These are phyloP conservation scores for Picochlorum sp. DNA, from an alignment of 139 green algal genomes.

Conservation along the genomic window DNA sequence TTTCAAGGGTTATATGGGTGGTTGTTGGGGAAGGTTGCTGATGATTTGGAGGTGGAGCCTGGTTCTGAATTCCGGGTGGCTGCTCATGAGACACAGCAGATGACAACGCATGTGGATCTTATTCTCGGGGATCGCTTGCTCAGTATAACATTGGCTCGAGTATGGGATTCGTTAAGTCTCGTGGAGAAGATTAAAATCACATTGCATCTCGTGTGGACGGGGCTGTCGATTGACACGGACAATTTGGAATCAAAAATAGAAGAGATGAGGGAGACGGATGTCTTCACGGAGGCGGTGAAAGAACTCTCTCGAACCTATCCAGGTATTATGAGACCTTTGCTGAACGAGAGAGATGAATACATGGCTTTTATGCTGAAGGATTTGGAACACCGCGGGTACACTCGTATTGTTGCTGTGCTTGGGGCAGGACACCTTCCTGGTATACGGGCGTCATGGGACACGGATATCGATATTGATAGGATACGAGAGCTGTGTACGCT, in stretches of 20 bases:
- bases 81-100: slow-evolving; percentile 30
- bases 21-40: slow-evolving; percentile 34
- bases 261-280: slow-evolving; percentile 34
- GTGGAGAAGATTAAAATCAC: slow-evolving; percentile 39
- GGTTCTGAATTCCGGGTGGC: slow-evolving; percentile 58
- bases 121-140: slow-evolving; percentile 45
- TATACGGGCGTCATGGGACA: slow-evolving; percentile 29
- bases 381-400: slow-evolving; percentile 4
- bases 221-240: slow-evolving; percentile 26
- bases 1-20: slow-evolving; percentile 49
- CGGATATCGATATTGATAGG: slow-evolving; percentile 30
- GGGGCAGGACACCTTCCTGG: slow-evolving; percentile 34
- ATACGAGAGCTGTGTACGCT: slow-evolving; percentile 16
- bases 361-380: slow-evolving; percentile 28
- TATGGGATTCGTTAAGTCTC: slow-evolving; percentile 33
- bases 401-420: slow-evolving; percentile 29
- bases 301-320: slow-evolving; percentile 40
- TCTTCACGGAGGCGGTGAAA: slow-evolving; percentile 37
- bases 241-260: slow-evolving; percentile 39
- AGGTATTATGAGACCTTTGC: slow-evolving; percentile 26
- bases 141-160: slow-evolving; percentile 37
- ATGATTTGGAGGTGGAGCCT: slow-evolving; percentile 36
- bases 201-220: slow-evolving; percentile 33
- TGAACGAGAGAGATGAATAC: slow-evolving; percentile 39
- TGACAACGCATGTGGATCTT: slow-evolving; percentile 26